Evolutionary conservation across 768 basidiomycete species (phyloP), one percentile per base, ranked within the genome.

Genomic region (Lentinula lateritia): DNA sequence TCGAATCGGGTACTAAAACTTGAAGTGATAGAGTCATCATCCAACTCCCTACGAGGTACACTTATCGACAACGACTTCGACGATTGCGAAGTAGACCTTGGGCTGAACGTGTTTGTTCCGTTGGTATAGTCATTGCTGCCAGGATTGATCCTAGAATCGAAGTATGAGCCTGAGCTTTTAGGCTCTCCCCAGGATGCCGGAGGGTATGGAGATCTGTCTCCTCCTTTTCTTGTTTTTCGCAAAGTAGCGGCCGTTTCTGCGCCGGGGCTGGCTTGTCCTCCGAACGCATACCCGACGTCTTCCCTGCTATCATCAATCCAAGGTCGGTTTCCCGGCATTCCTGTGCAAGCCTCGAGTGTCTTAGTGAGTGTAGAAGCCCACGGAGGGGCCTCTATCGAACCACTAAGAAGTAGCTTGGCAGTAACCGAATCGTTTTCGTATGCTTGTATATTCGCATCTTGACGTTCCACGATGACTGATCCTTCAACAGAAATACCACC

Each of bases 401-500:
- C 59, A 23, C 38, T 52, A 15, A 60, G 59, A 52, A 99, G 83
- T 70, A 88, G 81, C 70, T 88, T 89, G 2, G 80, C 88, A 1
- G 88, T 86, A 16, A 95, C 91, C 58, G 88, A 81, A 2, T 84
- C 81, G 34, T 75, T 73, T 43, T 71, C 70, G 69, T 97, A 97
- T 2, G 95, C 95, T 53, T 87, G 79, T 1, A 84, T 77, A 69
- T 97, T 98, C 8, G 94, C 93, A 72, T 99, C 96, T 69, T 94
- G 90, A 42, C 96, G 85, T 73, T 97, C 96, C 15, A 97, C 82
- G 62, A 98, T 95, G 55, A 97, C 87, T 1, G 90, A 92, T 12
- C 94, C 94, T 76, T 92, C 90, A 10, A 92, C 71, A 16, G 92
- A 93, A 10, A 97, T 80, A 5, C 96, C 96, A 35, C 96, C 95